Evolutionary conservation across 352 stramenopile genomes (phyloP).

Genomic region (Pythium aphanidermatum): DNA sequence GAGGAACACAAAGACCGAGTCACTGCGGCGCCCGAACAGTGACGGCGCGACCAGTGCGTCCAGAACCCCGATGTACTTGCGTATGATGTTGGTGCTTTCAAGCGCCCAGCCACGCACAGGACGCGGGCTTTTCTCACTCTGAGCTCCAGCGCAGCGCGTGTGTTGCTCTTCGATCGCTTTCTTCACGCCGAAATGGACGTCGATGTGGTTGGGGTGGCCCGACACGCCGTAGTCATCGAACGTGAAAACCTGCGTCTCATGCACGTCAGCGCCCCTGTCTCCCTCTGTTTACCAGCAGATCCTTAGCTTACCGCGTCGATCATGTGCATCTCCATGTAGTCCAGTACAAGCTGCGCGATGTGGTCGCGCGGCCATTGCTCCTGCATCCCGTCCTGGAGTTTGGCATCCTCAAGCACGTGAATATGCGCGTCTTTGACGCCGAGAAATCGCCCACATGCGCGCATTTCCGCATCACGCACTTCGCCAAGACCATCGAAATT

Average conservation of each 20-base stretch:
- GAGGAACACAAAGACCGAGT: conserved; percentile 51
- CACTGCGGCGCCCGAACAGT: conserved; percentile 11
- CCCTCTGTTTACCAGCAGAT: no score
- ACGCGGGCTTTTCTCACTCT: background rate
- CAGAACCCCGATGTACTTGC: conserved; percentile 87
- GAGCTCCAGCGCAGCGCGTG: conserved; percentile 24
- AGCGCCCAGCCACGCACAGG: conserved; percentile 50
- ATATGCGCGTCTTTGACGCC: conserved; percentile 42
- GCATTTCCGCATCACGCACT: conserved; percentile 81
- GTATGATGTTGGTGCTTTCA: conserved; percentile 66
- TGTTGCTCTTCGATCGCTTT: conserved; percentile 36
- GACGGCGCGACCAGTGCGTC: conserved; percentile 55
- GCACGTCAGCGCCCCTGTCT: no score
- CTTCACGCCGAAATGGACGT: conserved; percentile 54
- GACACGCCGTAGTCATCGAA: conserved; percentile 94
- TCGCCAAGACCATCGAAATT: conserved; percentile 90
- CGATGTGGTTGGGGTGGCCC: conserved; percentile 92
- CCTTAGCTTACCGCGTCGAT: conserved; percentile 62
- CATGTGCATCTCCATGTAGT: conserved; percentile 42
- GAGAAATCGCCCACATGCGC: conserved; percentile 40
- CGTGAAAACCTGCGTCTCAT: conserved; percentile 78
- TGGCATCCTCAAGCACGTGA: conserved; percentile 65
- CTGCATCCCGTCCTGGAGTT: conserved; percentile 85
- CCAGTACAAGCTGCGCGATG: conserved; percentile 52
- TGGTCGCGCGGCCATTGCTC: conserved; percentile 59